Evolutionary conservation across 257 asterid genomes (phyloP).

Genomic region (Ocimum tenuiflorum): DNA sequence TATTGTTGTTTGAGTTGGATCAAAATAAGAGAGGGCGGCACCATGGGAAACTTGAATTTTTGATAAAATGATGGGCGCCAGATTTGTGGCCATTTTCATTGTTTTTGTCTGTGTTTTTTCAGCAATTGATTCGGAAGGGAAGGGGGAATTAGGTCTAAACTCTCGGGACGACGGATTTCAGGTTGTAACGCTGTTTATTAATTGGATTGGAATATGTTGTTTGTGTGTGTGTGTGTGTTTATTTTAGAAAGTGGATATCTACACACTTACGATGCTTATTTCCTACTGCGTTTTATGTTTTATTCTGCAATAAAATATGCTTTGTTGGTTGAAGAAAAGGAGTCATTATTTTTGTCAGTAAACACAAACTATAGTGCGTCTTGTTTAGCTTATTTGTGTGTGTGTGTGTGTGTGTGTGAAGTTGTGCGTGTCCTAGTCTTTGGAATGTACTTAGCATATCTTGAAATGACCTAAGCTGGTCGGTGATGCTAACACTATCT

Average conservation of each 20-base stretch:
- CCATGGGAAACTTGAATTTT: slow-evolving; percentile 19
- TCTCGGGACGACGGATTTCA: slow-evolving; percentile 16
- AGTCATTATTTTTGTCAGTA: neutral
- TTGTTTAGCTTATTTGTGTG: neutral
- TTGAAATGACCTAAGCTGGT: neutral
- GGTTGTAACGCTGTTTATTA: slow-evolving; percentile 35
- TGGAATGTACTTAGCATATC: neutral
- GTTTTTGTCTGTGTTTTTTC: slow-evolving; percentile 46
- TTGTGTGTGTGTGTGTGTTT: neutral
- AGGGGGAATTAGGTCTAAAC: slow-evolving; percentile 39
- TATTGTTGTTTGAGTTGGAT: slow-evolving; percentile 28
- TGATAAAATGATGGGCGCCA: slow-evolving; percentile 43
- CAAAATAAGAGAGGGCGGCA: slow-evolving; percentile 30
- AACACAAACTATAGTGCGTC: neutral
- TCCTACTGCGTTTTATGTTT: neutral
- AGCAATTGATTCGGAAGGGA: slow-evolving; percentile 46
- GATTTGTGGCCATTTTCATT: slow-evolving; percentile 41
- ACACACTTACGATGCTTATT: neutral
- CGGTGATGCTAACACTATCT: neutral
- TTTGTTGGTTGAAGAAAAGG: neutral
- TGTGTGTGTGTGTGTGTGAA: neutral
- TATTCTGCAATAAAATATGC: neutral
- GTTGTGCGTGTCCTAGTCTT: neutral
- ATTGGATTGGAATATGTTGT: neutral
- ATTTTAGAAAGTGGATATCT: neutral